A percentile compares a stretch with the other conserved stretches of the same genome.
Conservation (phyloP, 1,139 yeast species). For the Entelexis paramagnoliae region DNA sequence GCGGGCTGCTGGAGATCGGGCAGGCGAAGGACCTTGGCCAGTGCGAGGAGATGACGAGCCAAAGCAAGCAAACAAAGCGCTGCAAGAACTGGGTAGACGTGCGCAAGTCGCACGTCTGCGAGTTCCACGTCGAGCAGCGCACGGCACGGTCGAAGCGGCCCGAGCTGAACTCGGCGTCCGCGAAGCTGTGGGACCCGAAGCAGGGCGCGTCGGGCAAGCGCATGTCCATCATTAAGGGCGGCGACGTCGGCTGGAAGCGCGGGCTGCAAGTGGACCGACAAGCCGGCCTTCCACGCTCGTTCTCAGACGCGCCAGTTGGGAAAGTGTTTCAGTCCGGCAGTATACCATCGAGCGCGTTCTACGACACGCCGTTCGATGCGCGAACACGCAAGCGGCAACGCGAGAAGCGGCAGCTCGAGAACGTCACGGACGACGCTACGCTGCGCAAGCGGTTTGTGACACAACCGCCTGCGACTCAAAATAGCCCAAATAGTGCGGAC, state of each 20-base stretch:
- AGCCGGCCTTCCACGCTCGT: constrained; percentile 26
- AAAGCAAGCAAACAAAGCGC: constrained; percentile 32
- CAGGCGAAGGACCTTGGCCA: constrained; percentile 56
- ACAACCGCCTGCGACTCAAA: not conserved
- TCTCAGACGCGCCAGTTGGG: constrained; percentile 20
- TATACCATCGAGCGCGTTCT: not conserved
- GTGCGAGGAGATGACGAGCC: constrained; percentile 40
- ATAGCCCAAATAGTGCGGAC: too few species aligned
- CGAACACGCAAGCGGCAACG: constrained; percentile 8
- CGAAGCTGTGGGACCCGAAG: constrained; percentile 28
- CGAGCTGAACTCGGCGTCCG: constrained; percentile 46
- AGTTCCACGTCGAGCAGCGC: constrained; percentile 56
- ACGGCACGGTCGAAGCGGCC: constrained; percentile 50
- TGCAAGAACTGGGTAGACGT: constrained; percentile 56
- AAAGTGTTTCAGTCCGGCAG: constrained; percentile 14
- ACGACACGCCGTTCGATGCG: constrained; percentile 15
- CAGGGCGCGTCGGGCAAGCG: constrained; percentile 27
- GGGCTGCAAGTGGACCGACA: constrained; percentile 33
- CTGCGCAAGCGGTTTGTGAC: constrained; percentile 25
- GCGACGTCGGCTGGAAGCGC: constrained; percentile 34
- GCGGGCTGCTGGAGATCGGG: constrained; percentile 63
- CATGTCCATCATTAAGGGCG: constrained; percentile 31
- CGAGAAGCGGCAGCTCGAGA: constrained; percentile 21
- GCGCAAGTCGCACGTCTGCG: constrained; percentile 48
- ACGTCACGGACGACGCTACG: constrained; percentile 24